These are phyloP conservation scores for Rhynchosporium secalis DNA, from an alignment of 2,329 filamentous ascomycete species.

Conservation along the genomic window DNA sequence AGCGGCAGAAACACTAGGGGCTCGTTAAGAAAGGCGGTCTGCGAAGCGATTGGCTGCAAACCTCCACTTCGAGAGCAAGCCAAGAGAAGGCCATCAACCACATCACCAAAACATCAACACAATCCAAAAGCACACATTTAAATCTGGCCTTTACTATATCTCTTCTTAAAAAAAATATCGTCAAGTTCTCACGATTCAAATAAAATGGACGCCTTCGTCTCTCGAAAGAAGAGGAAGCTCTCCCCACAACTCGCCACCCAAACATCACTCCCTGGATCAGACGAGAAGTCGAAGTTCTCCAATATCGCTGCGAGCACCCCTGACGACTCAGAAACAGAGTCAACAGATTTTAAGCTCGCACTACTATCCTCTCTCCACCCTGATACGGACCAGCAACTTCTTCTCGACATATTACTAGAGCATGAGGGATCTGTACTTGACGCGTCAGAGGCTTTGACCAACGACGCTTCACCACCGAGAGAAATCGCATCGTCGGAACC, in stretches of 20 bases:
- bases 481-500: background rate
- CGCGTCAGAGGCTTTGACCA: conserved; percentile 58
- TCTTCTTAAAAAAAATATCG: too few species aligned
- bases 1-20: background rate
- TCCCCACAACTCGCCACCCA: conserved; percentile 24
- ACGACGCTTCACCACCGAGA: conserved; percentile 17
- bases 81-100: conserved; percentile 4
- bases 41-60: conserved; percentile 9
- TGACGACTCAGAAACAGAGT: conserved; percentile 61
- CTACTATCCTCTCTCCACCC: conserved; percentile 78
- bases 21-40: background rate
- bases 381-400: conserved; percentile 57
- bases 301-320: conserved; percentile 16
- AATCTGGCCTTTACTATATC: too few species aligned
- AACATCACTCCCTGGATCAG: conserved; percentile 2
- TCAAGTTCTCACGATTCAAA: background rate
- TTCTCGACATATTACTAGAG: conserved; percentile 77
- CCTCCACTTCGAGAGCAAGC: conserved; percentile 5
- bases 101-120: background rate
- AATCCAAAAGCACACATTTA: background rate
- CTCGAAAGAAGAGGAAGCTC: conserved; percentile 53
- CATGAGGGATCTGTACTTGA: conserved; percentile 74
- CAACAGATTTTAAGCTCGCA: conserved; percentile 87
- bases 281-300: conserved; percentile 32
- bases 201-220: conserved; percentile 59